Evolutionary conservation across 495 filamentous ascomycete genomes (phyloP), one percentile per base, ranked within the genome.

Genomic region (Apodospora peruviana): DNA sequence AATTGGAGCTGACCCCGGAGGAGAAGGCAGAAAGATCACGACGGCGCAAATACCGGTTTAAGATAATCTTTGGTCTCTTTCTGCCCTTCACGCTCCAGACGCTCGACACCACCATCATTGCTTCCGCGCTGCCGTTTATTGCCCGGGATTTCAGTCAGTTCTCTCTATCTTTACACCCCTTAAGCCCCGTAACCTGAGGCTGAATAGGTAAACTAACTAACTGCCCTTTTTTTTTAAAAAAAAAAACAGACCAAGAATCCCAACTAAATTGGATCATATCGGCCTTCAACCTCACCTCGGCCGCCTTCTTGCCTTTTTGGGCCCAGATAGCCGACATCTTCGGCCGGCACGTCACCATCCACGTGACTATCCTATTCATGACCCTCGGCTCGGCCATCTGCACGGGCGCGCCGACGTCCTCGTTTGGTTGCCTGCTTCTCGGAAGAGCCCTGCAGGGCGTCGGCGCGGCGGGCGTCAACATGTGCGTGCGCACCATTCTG

Each of bases 231-330:
- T n/a, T n/a, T n/a, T n/a, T n/a, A n/a, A n/a, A n/a, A n/a, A n/a
- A n/a, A n/a, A n/a, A 18, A 2, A 5, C 40, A 80, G 79, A 73
- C 48, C 58, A 78, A 53, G 62, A 82, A 24, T 61, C 67, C 16
- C 74, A 82, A 50, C 65, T 82, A 7, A 83, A 81, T 55, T 84
- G 80, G 80, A 82, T 84, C 55, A 72, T 84, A 41, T 77, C 80
- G 0, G 66, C 79, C 16, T 84, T 80, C 61, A 82, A 74, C 50
- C 68, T 85, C 4, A 79, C 78, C n/a, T 73, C 77, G 0, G 73
- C 80, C 12, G 70, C 79, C 16, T 83, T 83, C 56, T 78, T 83
- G 4, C 81, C 81, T n/a, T 69, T 75, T 48, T 82, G 74, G 60
- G 79, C 74, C 14, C 80, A 84, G 52, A 64, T 80, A 25, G 66